Evolutionary conservation across 331 rosid species (phyloP).

Genomic region (Telfairia occidentalis): DNA sequence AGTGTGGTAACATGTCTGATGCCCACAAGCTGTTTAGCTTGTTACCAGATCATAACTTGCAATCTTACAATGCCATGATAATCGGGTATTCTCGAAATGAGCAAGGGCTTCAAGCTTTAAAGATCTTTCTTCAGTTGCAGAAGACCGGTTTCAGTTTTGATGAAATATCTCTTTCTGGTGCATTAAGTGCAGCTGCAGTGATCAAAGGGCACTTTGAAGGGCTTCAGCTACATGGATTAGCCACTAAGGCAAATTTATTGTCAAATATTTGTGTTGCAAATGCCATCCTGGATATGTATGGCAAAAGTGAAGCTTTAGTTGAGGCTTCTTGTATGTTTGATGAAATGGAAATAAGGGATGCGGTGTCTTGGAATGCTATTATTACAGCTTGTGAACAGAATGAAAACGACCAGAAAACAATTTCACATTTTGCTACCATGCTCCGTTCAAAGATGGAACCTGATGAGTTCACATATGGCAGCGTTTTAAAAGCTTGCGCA

Average conservation of each 20-base stretch:
- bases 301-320: slow-evolving; percentile 43
- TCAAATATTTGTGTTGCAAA: slow-evolving; percentile 57
- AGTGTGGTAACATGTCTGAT: slow-evolving; percentile 46
- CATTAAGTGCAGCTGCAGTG: slow-evolving; percentile 51
- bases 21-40: slow-evolving; percentile 44
- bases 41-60: slow-evolving; percentile 40
- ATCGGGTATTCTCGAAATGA: slow-evolving; percentile 32
- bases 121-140: slow-evolving; percentile 36
- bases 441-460: slow-evolving; percentile 54
- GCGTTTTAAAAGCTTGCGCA: slow-evolving; percentile 66
- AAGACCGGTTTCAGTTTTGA: slow-evolving; percentile 42
- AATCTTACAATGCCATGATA: slow-evolving; percentile 62
- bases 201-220: slow-evolving; percentile 40
- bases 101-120: slow-evolving; percentile 46
- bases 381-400: slow-evolving; percentile 43
- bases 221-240: slow-evolving; percentile 56
- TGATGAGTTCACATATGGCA: slow-evolving; percentile 71
- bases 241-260: slow-evolving; percentile 40
- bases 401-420: slow-evolving; percentile 31
- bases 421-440: slow-evolving; percentile 53
- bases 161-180: slow-evolving; percentile 56
- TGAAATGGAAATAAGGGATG: slow-evolving; percentile 50
- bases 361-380: slow-evolving; percentile 46
- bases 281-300: slow-evolving; percentile 71
- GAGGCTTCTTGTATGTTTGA: slow-evolving; percentile 49